Percentiles rank a stretch among this genome's conserved stretches.
phyloP scores from a whole-genome alignment of 441 rosid genomes.

The Bruguiera hainesii region DNA sequence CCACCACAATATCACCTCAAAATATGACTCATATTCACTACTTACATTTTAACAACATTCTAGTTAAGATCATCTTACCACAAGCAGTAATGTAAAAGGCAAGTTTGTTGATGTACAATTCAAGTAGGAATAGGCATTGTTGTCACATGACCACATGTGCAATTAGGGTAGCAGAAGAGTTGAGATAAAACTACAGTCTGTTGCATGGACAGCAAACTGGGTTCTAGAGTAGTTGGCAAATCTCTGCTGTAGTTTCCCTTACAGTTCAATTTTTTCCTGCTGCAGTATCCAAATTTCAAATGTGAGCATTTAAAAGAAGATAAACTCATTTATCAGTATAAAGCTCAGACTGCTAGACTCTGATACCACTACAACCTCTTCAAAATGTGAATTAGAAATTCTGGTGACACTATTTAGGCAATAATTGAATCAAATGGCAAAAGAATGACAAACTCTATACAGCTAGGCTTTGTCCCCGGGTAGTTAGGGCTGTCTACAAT shows the following conservation, averaged over 20 bases:
- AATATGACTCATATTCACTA: conserved; percentile 1
- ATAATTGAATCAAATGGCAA: too few species aligned
- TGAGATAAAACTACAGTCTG: too few species aligned
- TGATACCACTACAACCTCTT: not conserved
- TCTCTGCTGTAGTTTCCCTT: not conserved
- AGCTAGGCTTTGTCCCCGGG: too few species aligned
- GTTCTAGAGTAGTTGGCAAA: too few species aligned
- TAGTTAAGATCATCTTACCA: conserved; percentile 5
- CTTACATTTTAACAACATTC: not conserved
- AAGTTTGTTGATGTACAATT: not conserved
- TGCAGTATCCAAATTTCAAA: not conserved
- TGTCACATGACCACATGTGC: too few species aligned
- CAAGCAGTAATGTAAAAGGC: not conserved
- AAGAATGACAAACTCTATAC: too few species aligned
- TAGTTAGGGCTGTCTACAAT: too few species aligned
- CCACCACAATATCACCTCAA: conserved; percentile 7
- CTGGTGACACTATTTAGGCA: not conserved
- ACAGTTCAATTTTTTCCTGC: not conserved
- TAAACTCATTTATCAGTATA: not conserved
- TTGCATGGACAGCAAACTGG: too few species aligned
- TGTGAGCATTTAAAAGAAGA: not conserved
- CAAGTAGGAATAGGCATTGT: too few species aligned
- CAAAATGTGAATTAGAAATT: not conserved
- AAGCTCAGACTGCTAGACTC: not conserved
- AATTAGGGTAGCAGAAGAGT: too few species aligned